These are phyloP conservation scores for Thalassia testudinum DNA, from an alignment of 116 monocot species.

Conservation along the genomic window DNA sequence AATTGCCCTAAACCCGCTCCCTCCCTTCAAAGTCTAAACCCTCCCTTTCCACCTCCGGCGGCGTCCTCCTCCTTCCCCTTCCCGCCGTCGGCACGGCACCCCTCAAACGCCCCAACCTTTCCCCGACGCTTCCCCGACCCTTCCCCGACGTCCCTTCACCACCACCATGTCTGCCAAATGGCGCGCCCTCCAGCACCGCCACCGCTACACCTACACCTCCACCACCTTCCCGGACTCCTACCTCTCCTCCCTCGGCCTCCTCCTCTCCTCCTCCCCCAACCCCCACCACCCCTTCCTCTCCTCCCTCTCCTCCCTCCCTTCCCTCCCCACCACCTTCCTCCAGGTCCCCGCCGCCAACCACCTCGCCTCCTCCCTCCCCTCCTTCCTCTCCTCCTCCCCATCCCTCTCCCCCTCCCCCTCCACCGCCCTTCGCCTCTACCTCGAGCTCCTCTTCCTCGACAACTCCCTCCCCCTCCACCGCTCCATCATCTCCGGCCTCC, in stretches of 20 bases:
- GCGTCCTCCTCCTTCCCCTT: no score
- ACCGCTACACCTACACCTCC: slow-evolving; percentile 87
- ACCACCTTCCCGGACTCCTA: slow-evolving; percentile 57
- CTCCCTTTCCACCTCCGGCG: no score
- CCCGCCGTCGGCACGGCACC: no score
- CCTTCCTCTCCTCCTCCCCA: slow-evolving; percentile 19
- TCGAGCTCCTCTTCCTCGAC: slow-evolving; percentile 83
- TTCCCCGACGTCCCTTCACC: no score
- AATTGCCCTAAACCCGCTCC: no score
- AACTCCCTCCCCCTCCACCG: slow-evolving; percentile 96
- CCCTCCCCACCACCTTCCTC: slow-evolving; percentile 58
- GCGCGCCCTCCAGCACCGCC: slow-evolving; percentile 87
- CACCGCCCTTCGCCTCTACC: slow-evolving; percentile 31
- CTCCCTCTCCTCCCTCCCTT: slow-evolving; percentile 28
- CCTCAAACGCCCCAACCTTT: no score
- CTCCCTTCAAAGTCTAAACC: no score
- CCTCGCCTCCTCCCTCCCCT: slow-evolving; percentile 48
- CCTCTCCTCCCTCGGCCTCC: slow-evolving; percentile 16
- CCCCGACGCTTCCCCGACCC: no score
- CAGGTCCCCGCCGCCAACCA: slow-evolving; percentile 52
- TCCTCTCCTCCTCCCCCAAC: slow-evolving; percentile 1
- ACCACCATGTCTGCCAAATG: slow-evolving; percentile 81
- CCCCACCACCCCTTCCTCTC: slow-evolving; percentile 32
- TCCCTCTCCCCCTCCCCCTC: slow-evolving; percentile 7
- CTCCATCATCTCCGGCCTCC: slow-evolving; percentile 63